Conservation (phyloP, 495 filamentous ascomycete species). For the Cladorrhinum samala region DNA sequence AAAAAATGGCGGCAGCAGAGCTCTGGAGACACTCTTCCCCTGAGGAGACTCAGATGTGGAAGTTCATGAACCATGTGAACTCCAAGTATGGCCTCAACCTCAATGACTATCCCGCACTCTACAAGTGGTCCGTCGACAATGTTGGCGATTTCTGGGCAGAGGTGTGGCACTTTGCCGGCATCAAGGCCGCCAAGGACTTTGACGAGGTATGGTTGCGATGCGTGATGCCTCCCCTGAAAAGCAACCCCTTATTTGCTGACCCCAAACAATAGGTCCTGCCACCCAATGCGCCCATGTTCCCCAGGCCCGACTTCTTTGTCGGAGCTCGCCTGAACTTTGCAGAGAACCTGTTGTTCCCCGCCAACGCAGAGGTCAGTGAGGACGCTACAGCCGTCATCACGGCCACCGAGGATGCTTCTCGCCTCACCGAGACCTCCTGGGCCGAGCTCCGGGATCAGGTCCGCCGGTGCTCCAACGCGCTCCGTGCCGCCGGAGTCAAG, state of each 20-base stretch:
- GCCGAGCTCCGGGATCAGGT: constrained; percentile 72
- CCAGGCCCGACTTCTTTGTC: constrained; percentile 76
- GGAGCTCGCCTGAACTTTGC: constrained; percentile 81
- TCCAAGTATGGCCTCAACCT: constrained; percentile 58
- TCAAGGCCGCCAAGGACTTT: constrained; percentile 62
- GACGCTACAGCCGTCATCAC: constrained; percentile 65
- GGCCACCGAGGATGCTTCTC: constrained; percentile 58
- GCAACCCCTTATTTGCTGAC: not conserved
- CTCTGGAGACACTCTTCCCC: constrained; percentile 71
- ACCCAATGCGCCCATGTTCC: constrained; percentile 64
- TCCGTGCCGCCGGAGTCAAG: constrained; percentile 58
- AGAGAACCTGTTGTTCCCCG: constrained; percentile 82
- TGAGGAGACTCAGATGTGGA: constrained; percentile 58
- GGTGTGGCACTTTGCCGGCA: constrained; percentile 73
- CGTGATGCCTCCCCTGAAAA: not conserved
- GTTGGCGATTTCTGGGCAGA: constrained; percentile 76
- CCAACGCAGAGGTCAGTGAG: constrained; percentile 39
- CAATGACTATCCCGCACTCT: constrained; percentile 60
- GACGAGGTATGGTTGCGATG: constrained; percentile 44
- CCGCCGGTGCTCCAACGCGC: constrained; percentile 60
- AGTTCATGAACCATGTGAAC: constrained; percentile 63
- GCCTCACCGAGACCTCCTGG: constrained; percentile 69
- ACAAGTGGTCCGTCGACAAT: constrained; percentile 78
- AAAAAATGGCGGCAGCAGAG: constrained; percentile 37
- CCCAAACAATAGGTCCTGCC: constrained; percentile 56